Base-by-base conservation (phyloP, 371 early-diverging fungal genomes). In the Pancytospora epiphaga region DNA sequence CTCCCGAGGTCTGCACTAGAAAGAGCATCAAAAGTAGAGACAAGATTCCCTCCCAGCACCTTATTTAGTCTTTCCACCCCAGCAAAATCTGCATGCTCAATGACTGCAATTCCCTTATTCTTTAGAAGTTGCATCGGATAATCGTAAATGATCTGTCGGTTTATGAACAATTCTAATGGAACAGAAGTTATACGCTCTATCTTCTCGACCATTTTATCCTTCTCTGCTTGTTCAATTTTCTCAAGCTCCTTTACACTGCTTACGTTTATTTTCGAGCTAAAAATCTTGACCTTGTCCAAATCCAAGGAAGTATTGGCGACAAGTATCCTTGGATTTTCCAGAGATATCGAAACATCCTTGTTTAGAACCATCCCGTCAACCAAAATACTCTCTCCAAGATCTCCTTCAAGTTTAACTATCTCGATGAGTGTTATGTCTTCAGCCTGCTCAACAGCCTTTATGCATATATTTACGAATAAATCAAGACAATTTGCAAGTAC, bases 141-240 rank as follows among this genome's bases (percentile, higher is more conserved):
- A 88, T 97, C 96, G 85, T 98, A 98, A 73, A 98, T 96, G 39
- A 98, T 85, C 84, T 98, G 99, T 75, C 99, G 89, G 86, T 98
- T 98, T 62, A 98, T 94, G 66, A 87, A 85, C 84, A 95, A 90
- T 86, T 97, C 94, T 25, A 69, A 18, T 0, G 18, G n/a, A 58
- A 52, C 47, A 6, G 9, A 18, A 32, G 72, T 90, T 81, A 98
- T 97, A 84, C 89, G 90, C 33, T 93, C 93, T 38, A 98, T 94
- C 87, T 97, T 98, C 51, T 85, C 88, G 78, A 87, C 88, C 95
- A 98, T 96, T 86, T 94, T 94, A 69, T 93, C 89, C 79, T 87
- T 88, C 85, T 98, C 99, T 39, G 94, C 96, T 77, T 92, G 86
- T 84, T 98, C 99, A 70, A 98, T 82, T 83, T 93, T 92, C 63